Conservation (phyloP, 257 asterid genomes). For the Hygrophila difformis region DNA sequence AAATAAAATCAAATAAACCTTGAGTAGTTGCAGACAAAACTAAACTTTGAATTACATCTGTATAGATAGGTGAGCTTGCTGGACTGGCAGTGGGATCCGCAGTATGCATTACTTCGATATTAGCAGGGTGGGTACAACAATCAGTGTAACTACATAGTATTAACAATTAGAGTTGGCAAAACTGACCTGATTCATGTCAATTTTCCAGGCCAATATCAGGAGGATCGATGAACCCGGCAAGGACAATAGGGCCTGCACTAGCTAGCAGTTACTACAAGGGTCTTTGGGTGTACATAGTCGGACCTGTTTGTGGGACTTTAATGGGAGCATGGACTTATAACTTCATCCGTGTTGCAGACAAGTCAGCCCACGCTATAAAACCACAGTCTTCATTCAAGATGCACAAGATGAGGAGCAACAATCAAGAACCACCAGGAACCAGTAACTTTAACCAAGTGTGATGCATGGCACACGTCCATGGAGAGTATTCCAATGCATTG, state of each 20-base stretch:
- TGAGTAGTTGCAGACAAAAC: too few species aligned
- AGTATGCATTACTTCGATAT: constrained; percentile 79
- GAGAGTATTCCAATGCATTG: too few species aligned
- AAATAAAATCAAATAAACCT: too few species aligned
- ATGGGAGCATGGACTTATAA: constrained; percentile 63
- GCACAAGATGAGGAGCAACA: constrained; percentile 35
- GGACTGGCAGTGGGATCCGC: constrained; percentile 91
- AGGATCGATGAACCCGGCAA: constrained; percentile 88
- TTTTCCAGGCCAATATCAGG: constrained; percentile 67
- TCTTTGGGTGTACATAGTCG: constrained; percentile 62
- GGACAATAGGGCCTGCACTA: constrained; percentile 77
- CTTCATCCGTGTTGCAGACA: constrained; percentile 44
- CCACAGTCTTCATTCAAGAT: constrained; percentile 38
- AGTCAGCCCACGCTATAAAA: constrained; percentile 33
- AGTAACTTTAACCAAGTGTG: constrained; percentile 23
- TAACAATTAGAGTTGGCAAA: background rate
- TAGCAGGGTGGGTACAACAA: constrained; percentile 59
- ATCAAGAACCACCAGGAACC: constrained; percentile 12
- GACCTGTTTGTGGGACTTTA: constrained; percentile 67
- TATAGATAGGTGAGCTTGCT: constrained; percentile 76
- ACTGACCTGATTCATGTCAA: background rate
- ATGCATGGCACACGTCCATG: background rate
- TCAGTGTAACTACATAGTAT: too few species aligned
- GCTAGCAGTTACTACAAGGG: constrained; percentile 60
- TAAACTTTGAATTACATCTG: background rate